Base-by-base conservation (phyloP, 192 early-diverging fungal genomes). In the Coemansia sp. region DNA sequence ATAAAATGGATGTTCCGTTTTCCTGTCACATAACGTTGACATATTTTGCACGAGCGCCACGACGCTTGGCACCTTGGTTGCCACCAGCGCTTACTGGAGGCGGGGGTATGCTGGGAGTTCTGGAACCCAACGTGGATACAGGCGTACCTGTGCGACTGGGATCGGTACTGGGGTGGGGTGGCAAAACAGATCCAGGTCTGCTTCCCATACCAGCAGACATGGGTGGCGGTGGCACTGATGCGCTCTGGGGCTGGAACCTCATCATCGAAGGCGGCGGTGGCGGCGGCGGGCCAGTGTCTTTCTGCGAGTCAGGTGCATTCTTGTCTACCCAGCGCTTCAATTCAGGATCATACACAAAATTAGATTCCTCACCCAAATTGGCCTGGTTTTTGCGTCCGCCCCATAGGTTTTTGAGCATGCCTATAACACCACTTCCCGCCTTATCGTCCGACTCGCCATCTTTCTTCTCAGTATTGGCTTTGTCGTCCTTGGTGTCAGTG, bases 261-360 rank as follows among this genome's bases (percentile, higher is more conserved):
- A 72, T 72, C 56, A 52, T 42, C n/a, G 72, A 67, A 15, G 79
- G 79, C 39, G 73, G 67, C 12, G 81, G 79, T 13, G 85, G 79
- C 16, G 66, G 72, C 23, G 72, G 72, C 13, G 73, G 72, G 16
- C 49, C 72, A 10, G 59, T 31, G 29, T 64, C 60, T 33, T 71
- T 66, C 61, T 79, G 68, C 29, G 48, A 63, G 13, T 45, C 59
- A 18, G 79, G 46, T 5, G 79, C 71, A 49, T 70, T 82, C 66
- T 73, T 76, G 56, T 76, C 71, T 18, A 99, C 91, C 94, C 95
- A 99, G 59, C 89, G 82, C 60, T 94, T 88, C 63, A 87, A 86
- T 26, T 87, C 89, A 26, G 88, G 84, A 74, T 99, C 97, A 76
- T 90, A 99, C 66, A 89, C 91, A 71, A 95, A 93, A 4, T 87